phyloP scores from a whole-genome alignment of 805 yeast species.

The Huiozyma naganishii region DNA sequence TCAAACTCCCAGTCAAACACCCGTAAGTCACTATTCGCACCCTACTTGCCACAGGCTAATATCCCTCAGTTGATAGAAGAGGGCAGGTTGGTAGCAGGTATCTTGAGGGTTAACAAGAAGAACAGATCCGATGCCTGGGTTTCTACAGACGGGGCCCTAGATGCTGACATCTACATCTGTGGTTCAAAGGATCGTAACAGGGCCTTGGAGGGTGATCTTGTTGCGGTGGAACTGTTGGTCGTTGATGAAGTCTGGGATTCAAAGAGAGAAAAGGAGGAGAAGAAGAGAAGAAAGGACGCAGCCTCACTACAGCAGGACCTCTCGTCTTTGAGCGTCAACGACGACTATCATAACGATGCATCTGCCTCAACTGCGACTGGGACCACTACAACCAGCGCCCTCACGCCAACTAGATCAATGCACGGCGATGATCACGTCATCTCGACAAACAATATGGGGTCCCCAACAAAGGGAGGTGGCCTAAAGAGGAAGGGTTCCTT shows the following conservation, averaged over 20 bases:
- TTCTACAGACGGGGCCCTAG: constrained; percentile 90
- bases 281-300: constrained; percentile 73
- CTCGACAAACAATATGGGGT: constrained; percentile 3
- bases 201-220: constrained; percentile 92
- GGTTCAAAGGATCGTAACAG: constrained; percentile 97
- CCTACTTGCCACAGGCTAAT: constrained; percentile 87
- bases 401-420: constrained; percentile 5
- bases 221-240: constrained; percentile 85
- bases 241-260: constrained; percentile 98
- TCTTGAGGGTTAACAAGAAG: constrained; percentile 86
- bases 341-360: constrained; percentile 75
- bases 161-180: constrained; percentile 94
- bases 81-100: constrained; percentile 87
- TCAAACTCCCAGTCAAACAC: constrained; percentile 31
- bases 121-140: constrained; percentile 97
- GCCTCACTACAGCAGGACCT: constrained; percentile 34
- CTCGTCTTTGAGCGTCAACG: constrained; percentile 31
- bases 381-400: constrained; percentile 7
- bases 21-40: constrained; percentile 84
- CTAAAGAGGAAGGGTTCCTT: constrained; percentile 74
- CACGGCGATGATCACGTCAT: constrained; percentile 12
- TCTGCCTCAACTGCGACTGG: constrained; percentile 43
- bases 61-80: constrained; percentile 82
- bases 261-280: constrained; percentile 93
- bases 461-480: constrained; percentile 24